Percentiles rank a stretch among this genome's conserved stretches.
Conservation (phyloP, 345 rosid genomes). For the Populus deltoides region DNA sequence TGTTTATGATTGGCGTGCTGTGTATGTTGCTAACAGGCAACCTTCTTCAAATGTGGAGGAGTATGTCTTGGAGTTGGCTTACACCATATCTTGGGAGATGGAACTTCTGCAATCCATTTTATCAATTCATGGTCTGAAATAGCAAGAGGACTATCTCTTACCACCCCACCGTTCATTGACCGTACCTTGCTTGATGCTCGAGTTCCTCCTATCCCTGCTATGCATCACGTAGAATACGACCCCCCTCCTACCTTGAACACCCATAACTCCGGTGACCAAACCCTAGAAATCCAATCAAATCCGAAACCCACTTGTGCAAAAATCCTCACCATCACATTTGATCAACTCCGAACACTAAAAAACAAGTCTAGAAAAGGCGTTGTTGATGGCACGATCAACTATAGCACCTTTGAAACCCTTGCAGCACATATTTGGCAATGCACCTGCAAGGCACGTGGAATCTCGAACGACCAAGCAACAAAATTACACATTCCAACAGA, state of each 20-base stretch:
- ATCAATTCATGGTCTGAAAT: conserved; percentile 29
- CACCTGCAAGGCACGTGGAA: conserved; percentile 21
- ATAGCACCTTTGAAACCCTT: conserved; percentile 14
- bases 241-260: conserved; percentile 16
- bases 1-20: neutral
- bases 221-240: conserved; percentile 25
- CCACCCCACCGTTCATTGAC: conserved; percentile 10
- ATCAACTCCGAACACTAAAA: conserved; percentile 24
- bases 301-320: neutral
- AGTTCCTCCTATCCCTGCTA: conserved; percentile 13
- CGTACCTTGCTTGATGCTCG: conserved; percentile 11
- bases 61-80: conserved; percentile 18
- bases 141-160: conserved; percentile 18
- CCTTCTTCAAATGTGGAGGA: conserved; percentile 33
- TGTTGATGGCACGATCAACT: neutral
- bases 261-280: neutral
- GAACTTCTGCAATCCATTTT: conserved; percentile 5
- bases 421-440: conserved; percentile 37
- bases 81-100: conserved; percentile 31
- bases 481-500: conserved; percentile 16
- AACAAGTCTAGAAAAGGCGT: neutral
- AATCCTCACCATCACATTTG: conserved; percentile 10
- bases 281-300: neutral
- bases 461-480: conserved; percentile 20
- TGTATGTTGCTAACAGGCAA: conserved; percentile 13